Evolutionary conservation across 2,329 filamentous ascomycete species (phyloP).

Genomic region (Scytalidium lignicola): DNA sequence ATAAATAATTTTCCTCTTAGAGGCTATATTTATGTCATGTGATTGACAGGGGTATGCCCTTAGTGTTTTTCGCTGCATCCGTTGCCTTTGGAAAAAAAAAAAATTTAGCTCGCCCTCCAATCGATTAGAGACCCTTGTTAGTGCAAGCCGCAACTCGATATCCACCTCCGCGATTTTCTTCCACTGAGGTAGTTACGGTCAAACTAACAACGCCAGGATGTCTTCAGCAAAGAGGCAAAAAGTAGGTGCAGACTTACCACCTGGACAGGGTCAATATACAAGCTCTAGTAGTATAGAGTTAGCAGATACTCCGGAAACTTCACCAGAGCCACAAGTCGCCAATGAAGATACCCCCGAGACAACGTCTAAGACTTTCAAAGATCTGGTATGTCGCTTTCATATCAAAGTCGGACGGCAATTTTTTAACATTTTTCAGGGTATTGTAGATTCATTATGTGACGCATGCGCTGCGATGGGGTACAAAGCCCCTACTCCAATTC

Average conservation of each 20-base stretch:
- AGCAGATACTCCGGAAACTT: slow-evolving; percentile 9
- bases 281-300: slow-evolving; percentile 6
- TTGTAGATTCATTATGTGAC: slow-evolving; percentile 84
- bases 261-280: slow-evolving; percentile 2
- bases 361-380: slow-evolving; percentile 40
- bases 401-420: background rate
- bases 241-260: slow-evolving; percentile 17
- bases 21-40: slow-evolving; percentile 1
- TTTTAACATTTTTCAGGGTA: slow-evolving; percentile 46
- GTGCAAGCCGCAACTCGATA: background rate
- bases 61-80: background rate
- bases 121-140: background rate
- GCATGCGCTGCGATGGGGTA: slow-evolving; percentile 79
- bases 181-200: background rate
- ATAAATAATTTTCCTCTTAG: slow-evolving; percentile 22
- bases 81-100: background rate
- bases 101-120: background rate
- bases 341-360: slow-evolving; percentile 18
- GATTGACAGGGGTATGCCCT: background rate
- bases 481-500: slow-evolving; percentile 83
- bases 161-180: background rate
- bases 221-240: slow-evolving; percentile 29
- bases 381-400: slow-evolving; percentile 31
- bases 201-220: slow-evolving; percentile 15
- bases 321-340: slow-evolving; percentile 10